A percentile compares a stretch with the other conserved stretches of the same genome.
These are phyloP conservation scores for Diplogelasinospora grovesii DNA, from an alignment of 495 filamentous ascomycete genomes.

Conservation along the genomic window DNA sequence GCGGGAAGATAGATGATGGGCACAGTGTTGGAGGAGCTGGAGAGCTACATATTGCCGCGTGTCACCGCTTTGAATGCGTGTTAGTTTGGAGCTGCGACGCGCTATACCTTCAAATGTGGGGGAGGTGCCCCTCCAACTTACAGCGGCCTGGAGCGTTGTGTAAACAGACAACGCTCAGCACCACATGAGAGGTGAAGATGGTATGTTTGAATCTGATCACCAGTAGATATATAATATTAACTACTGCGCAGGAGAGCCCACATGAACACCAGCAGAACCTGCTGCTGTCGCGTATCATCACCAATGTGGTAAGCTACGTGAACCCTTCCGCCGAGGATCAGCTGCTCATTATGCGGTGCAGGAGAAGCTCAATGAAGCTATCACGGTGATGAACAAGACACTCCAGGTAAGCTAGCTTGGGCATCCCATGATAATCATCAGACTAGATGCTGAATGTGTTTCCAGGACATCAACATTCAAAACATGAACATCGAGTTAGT, in stretches of 20 bases:
- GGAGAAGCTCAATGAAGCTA: constrained; percentile 96
- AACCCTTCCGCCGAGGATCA: neutral
- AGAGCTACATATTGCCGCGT: constrained; percentile 14
- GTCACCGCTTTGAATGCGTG: constrained; percentile 19
- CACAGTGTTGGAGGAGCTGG: neutral
- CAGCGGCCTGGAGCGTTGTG: too few relatives aligned
- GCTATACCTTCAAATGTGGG: too few relatives aligned
- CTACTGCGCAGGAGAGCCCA: constrained; percentile 67
- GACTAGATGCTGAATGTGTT: constrained; percentile 3
- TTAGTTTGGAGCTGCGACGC: constrained; percentile 4
- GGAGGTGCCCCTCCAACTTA: too few relatives aligned
- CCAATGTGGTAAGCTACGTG: constrained; percentile 66
- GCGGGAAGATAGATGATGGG: neutral
- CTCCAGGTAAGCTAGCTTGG: constrained; percentile 57
- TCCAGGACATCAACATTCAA: constrained; percentile 89
- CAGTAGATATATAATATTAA: neutral
- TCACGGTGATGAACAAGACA: constrained; percentile 84
- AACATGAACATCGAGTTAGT: constrained; percentile 98
- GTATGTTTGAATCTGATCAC: neutral
- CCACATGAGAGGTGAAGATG: too few relatives aligned
- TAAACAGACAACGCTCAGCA: too few relatives aligned
- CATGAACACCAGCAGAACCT: constrained; percentile 96
- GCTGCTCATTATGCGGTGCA: constrained; percentile 29
- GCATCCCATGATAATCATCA: too few relatives aligned
- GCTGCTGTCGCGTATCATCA: constrained; percentile 90